phyloP scores from a whole-genome alignment of 2,329 filamentous ascomycete species.

The Beauveria caledonica region DNA sequence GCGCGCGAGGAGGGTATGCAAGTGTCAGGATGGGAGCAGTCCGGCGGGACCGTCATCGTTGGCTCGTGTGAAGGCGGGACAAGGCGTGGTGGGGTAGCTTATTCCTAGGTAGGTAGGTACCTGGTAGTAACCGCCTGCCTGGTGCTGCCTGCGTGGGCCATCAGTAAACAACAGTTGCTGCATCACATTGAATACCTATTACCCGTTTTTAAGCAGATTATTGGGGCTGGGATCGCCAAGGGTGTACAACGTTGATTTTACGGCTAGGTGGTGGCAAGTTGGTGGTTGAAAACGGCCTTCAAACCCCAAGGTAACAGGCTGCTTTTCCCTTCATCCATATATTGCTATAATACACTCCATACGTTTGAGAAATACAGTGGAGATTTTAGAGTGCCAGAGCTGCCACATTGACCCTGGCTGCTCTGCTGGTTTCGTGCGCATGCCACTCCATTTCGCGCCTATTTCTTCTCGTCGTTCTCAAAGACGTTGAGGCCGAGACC shows the following conservation, averaged over 20 bases:
- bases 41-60: slow-evolving; percentile 7
- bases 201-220: too few relatives aligned
- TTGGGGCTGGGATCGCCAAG: background rate
- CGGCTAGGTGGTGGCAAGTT: background rate
- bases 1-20: background rate
- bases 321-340: slow-evolving; percentile 5
- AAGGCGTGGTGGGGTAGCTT: slow-evolving; percentile 1
- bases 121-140: background rate
- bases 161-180: background rate
- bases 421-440: background rate
- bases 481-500: slow-evolving; percentile 87
- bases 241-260: background rate
- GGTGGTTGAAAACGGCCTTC: background rate
- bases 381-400: slow-evolving; percentile 18
- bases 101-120: background rate
- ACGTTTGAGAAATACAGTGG: slow-evolving; percentile 29
- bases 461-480: slow-evolving; percentile 42
- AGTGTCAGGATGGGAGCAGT: background rate
- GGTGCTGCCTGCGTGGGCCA: background rate
- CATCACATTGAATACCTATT: background rate
- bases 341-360: slow-evolving; percentile 14
- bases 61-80: background rate
- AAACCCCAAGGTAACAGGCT: background rate
- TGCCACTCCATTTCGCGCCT: slow-evolving; percentile 16
- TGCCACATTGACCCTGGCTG: background rate